Base-by-base conservation (phyloP, 208 protist species). In the Acanthamoeba royreba region DNA sequence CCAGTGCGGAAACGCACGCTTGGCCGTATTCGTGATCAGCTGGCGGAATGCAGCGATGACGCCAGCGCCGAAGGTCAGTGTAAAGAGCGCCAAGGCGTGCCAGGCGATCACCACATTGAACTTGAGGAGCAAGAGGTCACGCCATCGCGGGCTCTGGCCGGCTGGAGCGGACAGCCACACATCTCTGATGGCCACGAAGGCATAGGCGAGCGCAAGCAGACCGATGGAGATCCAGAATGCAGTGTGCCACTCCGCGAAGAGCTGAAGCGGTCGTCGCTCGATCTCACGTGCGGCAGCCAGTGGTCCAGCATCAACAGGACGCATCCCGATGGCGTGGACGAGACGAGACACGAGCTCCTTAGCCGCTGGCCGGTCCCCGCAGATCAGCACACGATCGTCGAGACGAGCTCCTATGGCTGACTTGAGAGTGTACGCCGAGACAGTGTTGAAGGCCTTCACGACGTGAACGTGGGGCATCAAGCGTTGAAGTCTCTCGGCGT, bases 391-490 rank as follows among this genome's bases (percentile, higher is more conserved):
- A 11, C 85, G 85, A n/a, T 91, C 85, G 85, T 91, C 85, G 33
- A 66, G 35, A 13, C 43, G 43, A 25, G 52, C 85, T 3, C 85
- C 85, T 11, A 61, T 40, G 3, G 35, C 33, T 19, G 28, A 45
- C 19, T 43, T 52, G 17, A 91, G 43, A 11, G 52, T 61, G 85
- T 72, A 72, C 25, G 85, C 85, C 17, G 53, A 52, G 25, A 91
- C 85, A n/a, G 85, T 91, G 55, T 91, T 91, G 53, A 91, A 91
- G 11, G 85, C 85, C 85, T 91, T 91, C 33, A 91, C 85, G 13
- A 91, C 85, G 31, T 52, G n/a, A 15, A 91, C 85, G 47, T 55
- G 33, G 28, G 85, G 85, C 85, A 91, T 91, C 31, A 91, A 15
- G 3, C 85, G 85, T 40, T 91, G 85, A 15, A 91, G 85, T 3